These are phyloP conservation scores for Boletus coccyginus DNA, from an alignment of 768 basidiomycete species.

Conservation along the genomic window DNA sequence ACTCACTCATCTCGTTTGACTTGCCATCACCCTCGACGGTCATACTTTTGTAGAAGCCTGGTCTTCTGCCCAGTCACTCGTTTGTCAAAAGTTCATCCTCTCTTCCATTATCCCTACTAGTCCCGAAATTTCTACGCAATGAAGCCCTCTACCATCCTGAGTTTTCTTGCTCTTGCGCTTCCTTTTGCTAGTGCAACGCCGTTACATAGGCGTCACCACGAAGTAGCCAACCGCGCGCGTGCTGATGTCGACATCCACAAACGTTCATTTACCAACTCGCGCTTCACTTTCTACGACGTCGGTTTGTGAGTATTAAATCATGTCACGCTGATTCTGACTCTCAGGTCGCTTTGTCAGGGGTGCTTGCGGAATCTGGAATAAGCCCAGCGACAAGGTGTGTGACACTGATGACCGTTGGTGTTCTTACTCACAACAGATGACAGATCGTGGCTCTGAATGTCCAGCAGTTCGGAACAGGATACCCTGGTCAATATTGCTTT, in stretches of 20 bases:
- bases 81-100: slow-evolving; percentile 9
- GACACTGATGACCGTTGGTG: background rate
- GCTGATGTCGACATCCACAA: slow-evolving; percentile 35
- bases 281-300: slow-evolving; percentile 54
- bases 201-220: slow-evolving; percentile 38
- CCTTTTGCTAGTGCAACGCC: slow-evolving; percentile 32
- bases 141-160: slow-evolving; percentile 30
- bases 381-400: slow-evolving; percentile 28
- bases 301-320: slow-evolving; percentile 39
- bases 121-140: slow-evolving; percentile 9
- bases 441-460: slow-evolving; percentile 30
- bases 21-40: slow-evolving; percentile 2
- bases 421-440: background rate
- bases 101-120: background rate
- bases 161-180: slow-evolving; percentile 34
- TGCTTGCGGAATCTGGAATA: slow-evolving; percentile 49
- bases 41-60: slow-evolving; percentile 2
- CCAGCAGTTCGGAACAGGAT: slow-evolving; percentile 52
- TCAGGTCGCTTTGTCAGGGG: slow-evolving; percentile 36
- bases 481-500: slow-evolving; percentile 64
- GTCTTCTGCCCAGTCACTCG: slow-evolving; percentile 21
- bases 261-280: slow-evolving; percentile 34
- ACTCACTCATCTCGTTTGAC: background rate
- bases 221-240: slow-evolving; percentile 44
- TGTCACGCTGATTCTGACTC: background rate